Evolutionary conservation across 441 rosid species (phyloP), one percentile per base, ranked within the genome.

Genomic region (Melianthus villosus): DNA sequence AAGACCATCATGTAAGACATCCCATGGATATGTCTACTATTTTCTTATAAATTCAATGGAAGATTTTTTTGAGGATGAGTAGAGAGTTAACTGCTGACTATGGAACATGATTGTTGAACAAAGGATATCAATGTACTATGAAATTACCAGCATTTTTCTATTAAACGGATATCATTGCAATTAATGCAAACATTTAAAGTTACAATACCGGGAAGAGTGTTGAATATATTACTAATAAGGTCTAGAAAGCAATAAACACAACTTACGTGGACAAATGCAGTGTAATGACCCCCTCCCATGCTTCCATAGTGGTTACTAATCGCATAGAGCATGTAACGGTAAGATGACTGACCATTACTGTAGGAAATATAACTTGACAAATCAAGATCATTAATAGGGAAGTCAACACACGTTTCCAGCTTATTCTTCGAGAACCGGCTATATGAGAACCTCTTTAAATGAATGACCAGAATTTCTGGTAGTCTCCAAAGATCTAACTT

Each of bases 211-310:
- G n/a, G n/a, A n/a, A n/a, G n/a, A n/a, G n/a, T n/a, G n/a, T n/a
- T n/a, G n/a, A n/a, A n/a, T n/a, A n/a, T n/a, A n/a, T n/a, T n/a
- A n/a, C n/a, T n/a, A n/a, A n/a, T n/a, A 8, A 48, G 10, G 6
- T 16, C 17, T 8, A 3, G 20, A 16, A 16, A 4, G 13, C 3
- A 20, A 28, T 20, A 17, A 17, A 28, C 38, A 20, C 10, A 41
- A 59, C 89, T 75, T 68, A 79, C 89, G 56, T 72, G 89, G 44
- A 79, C 81, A 68, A 70, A 79, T 27, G 89, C 83, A 31, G 89
- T 79, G 60, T 79, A 79, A 60, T 75, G 89, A 56, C 89, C 89
- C 57, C 79, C 79, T 56, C 89, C 81, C 83, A 79, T 72, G 68
- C 75, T 70, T 33, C 89, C 89, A 12, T 70, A 72, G 61, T 79